A percentile compares a stretch with the other conserved stretches of the same genome.
phyloP scores from a whole-genome alignment of 805 yeast genomes.

The Cyberlindnera americana region DNA sequence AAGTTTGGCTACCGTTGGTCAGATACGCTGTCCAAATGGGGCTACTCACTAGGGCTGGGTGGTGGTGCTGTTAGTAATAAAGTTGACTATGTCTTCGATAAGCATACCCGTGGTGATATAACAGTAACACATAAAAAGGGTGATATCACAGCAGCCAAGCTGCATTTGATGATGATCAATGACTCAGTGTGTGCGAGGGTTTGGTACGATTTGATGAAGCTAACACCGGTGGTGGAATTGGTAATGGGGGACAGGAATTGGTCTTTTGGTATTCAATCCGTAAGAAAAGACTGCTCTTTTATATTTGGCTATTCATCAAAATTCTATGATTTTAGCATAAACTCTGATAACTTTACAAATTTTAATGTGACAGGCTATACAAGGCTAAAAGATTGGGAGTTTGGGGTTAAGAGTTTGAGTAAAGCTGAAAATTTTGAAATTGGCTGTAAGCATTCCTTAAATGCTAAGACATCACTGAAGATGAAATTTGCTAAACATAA shows the following conservation, averaged over 20 bases:
- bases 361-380: neutral
- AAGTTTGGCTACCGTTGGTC: constrained; percentile 8
- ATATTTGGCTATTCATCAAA: neutral
- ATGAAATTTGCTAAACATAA: constrained; percentile 1
- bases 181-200: neutral
- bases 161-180: neutral
- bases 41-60: constrained; percentile 6
- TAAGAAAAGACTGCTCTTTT: constrained; percentile 4
- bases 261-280: constrained; percentile 3
- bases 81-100: constrained; percentile 4
- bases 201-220: constrained; percentile 1
- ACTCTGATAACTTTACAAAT: neutral
- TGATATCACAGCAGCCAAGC: neutral
- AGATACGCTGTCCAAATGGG: constrained; percentile 4
- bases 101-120: constrained; percentile 1
- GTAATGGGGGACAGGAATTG: neutral
- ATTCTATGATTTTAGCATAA: neutral
- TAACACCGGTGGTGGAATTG: constrained; percentile 1
- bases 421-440: constrained; percentile 1
- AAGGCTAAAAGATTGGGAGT: neutral
- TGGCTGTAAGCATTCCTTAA: constrained; percentile 4
- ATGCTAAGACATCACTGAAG: constrained; percentile 1
- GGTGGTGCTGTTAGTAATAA: constrained; percentile 2
- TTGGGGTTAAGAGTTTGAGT: constrained; percentile 2
- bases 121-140: constrained; percentile 1